Evolutionary conservation across 306 rosid species (phyloP).

Genomic region (Begonia masoniana): DNA sequence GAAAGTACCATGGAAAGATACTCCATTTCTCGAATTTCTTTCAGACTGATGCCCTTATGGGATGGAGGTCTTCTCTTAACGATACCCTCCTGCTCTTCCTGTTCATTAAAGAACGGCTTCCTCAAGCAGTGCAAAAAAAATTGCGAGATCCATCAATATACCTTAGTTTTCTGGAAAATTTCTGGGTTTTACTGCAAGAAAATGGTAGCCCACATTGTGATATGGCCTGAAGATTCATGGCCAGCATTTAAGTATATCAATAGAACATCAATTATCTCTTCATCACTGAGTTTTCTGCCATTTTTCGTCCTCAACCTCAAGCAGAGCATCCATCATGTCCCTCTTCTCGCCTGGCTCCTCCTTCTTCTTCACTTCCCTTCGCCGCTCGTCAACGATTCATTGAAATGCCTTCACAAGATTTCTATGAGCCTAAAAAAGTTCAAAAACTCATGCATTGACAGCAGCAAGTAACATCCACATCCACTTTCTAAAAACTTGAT

Average conservation of each 20-base stretch:
- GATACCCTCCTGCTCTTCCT: constrained; percentile 76
- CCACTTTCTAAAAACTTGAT: no score
- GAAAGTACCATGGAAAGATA: constrained; percentile 24
- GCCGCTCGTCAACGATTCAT: constrained; percentile 47
- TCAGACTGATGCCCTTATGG: constrained; percentile 47
- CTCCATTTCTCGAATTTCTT: constrained; percentile 63
- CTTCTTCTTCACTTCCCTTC: constrained; percentile 15
- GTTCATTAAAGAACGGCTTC: neutral
- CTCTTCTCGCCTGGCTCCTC: constrained; percentile 8
- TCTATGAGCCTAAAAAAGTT: constrained; percentile 46
- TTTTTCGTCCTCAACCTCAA: constrained; percentile 63
- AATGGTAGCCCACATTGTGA: constrained; percentile 65
- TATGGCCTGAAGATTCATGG: constrained; percentile 92
- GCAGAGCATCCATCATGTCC: constrained; percentile 84
- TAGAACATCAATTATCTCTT: constrained; percentile 59
- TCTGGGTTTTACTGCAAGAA: constrained; percentile 51
- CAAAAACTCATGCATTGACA: neutral
- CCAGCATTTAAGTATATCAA: constrained; percentile 90
- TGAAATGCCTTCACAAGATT: constrained; percentile 50
- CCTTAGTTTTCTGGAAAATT: constrained; percentile 58
- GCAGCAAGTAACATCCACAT: no score
- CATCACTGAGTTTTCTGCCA: constrained; percentile 52
- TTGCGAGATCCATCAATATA: neutral
- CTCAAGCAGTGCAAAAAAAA: neutral
- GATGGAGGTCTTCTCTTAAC: constrained; percentile 47